Evolutionary conservation across 202 grass and related monocot genomes (phyloP).

Genomic region (Dendrocalamus latiflorus): DNA sequence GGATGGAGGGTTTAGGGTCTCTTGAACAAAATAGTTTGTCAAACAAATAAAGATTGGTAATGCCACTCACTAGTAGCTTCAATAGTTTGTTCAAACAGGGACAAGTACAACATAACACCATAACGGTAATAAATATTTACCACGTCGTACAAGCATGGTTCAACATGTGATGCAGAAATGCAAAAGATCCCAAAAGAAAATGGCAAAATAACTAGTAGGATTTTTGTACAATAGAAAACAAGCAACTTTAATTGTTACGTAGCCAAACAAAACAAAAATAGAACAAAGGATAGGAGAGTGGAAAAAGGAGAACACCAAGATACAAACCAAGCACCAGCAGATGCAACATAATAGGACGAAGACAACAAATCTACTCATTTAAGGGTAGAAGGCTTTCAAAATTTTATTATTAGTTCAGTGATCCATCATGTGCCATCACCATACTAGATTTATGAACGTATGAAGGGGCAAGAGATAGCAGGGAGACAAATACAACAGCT

Average conservation of each 20-base stretch:
- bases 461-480: not conserved
- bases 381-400: no score
- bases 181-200: not conserved
- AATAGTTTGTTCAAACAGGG: not conserved
- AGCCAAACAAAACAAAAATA: not conserved
- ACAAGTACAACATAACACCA: not conserved
- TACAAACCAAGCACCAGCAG: not conserved
- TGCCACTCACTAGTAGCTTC: not conserved
- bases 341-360: not conserved
- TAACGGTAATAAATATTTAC: not conserved
- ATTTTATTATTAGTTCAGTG: no score
- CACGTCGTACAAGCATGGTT: not conserved
- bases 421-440: not conserved
- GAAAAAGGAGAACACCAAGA: not conserved
- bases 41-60: not conserved
- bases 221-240: not conserved
- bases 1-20: not conserved
- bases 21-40: not conserved
- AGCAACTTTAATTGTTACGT: not conserved
- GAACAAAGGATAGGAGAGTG: not conserved
- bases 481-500: not conserved
- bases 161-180: not conserved
- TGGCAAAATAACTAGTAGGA: no score
- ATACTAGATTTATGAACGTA: no score
- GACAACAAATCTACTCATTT: no score